These are phyloP conservation scores for Penicillium paneum DNA, from an alignment of 2,329 filamentous ascomycete genomes.

Conservation along the genomic window DNA sequence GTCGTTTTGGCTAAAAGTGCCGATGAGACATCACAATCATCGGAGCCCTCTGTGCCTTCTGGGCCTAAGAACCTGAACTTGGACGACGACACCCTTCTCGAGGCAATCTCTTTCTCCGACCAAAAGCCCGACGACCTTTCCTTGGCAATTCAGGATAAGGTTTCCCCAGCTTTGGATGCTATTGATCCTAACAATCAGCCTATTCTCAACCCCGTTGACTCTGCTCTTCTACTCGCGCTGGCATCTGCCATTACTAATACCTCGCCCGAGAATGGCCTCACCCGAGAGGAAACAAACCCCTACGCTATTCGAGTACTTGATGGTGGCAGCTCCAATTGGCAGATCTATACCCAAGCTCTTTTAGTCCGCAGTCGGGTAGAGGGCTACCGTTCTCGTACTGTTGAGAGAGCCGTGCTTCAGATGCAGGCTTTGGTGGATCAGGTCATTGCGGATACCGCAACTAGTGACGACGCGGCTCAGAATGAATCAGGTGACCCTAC, in stretches of 20 bases:
- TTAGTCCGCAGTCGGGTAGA: conserved; percentile 88
- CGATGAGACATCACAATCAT: conserved; percentile 30
- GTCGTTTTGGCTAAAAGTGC: conserved; percentile 83
- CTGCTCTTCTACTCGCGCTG: conserved; percentile 74
- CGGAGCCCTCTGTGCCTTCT: conserved; percentile 44
- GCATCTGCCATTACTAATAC: conserved; percentile 90
- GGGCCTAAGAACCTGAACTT: conserved; percentile 69
- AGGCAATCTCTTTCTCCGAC: conserved; percentile 76
- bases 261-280: conserved; percentile 77
- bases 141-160: conserved; percentile 41
- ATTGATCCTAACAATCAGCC: conserved; percentile 79
- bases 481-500: conserved; percentile 53
- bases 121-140: conserved; percentile 45
- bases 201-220: conserved; percentile 75
- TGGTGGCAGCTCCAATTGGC: conserved; percentile 93
- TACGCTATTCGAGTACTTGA: conserved; percentile 85
- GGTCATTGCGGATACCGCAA: conserved; percentile 78
- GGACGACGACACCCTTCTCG: conserved; percentile 90
- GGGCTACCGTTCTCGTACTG: conserved; percentile 77
- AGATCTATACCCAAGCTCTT: conserved; percentile 91
- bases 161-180: conserved; percentile 61
- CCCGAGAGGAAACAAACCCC: conserved; percentile 87
- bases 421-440: conserved; percentile 95
- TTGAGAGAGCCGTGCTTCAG: conserved; percentile 86
- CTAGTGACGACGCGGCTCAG: conserved; percentile 37